Evolutionary conservation across 257 asterid genomes (phyloP), one percentile per base, ranked within the genome.

Genomic region (Lycium ferocissimum): DNA sequence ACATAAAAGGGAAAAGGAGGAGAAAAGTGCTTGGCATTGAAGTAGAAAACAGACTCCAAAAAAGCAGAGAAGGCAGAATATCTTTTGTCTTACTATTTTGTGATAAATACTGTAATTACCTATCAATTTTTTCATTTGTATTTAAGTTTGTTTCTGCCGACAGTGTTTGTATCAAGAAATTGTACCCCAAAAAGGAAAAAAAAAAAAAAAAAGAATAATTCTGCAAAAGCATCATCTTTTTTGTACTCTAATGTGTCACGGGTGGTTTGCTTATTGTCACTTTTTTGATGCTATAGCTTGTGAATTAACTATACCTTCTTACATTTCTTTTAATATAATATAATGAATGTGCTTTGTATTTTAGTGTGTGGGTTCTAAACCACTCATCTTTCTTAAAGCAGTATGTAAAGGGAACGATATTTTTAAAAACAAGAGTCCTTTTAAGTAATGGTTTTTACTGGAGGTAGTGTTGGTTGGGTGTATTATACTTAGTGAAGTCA

Each of bases 71-170:
- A 89, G 78, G 61, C 35, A 66, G 75, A 83, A 71, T 76, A 76
- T 58, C 90, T 76, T 85, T n/a, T 83, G 92, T 89, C 10, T 51
- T 66, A 26, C 7, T 73, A 43, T 76, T 76, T 89, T 86, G 91
- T 84, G 86, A 90, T 90, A 89, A 94, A 91, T 92, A 93, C 93
- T 94, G 98, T 94, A 92, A 93, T 92, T 94, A 93, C 90, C 89
- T 85, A 85, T 91, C 93, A 83, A 87, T 90, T 93, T 92, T 92
- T 94, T 88, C 79, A 86, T 91, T 91, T 94, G 96, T 92, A 88
- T 93, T 87, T 92, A 88, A 90, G 87, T 82, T 84, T 84, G 75
- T 80, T 70, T 59, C 85, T 88, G 87, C 95, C 92, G 91, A 91
- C 94, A 81, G 83, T 89, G 81, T 88, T 88, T 84, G 81, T 89